A percentile compares a stretch with the other conserved stretches of the same genome.
Evolutionary conservation across 176 grass and related monocot genomes (phyloP).

Genomic region (Eremochloa ophiuroides): DNA sequence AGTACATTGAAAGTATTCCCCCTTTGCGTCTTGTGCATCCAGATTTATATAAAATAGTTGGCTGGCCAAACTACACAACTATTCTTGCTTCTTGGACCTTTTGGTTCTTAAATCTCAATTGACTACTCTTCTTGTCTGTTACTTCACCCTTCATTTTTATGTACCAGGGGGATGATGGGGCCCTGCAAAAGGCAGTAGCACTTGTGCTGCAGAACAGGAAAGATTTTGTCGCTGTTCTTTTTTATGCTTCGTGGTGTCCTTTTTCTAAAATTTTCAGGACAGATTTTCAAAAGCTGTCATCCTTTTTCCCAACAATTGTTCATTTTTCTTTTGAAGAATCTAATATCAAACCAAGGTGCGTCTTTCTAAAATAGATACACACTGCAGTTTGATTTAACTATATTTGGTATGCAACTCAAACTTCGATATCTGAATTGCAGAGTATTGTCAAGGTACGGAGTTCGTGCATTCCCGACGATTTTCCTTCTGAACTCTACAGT

Average conservation of each 20-base stretch:
- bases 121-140: background rate
- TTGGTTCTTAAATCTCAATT: background rate
- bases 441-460: slow-evolving; percentile 82
- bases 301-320: slow-evolving; percentile 54
- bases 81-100: background rate
- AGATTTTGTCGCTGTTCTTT: slow-evolving; percentile 70
- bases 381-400: background rate
- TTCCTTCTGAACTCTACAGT: slow-evolving; percentile 80
- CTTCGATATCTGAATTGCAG: slow-evolving; percentile 43
- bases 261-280: slow-evolving; percentile 80
- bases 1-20: slow-evolving; percentile 29
- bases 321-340: slow-evolving; percentile 96
- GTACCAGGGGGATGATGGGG: slow-evolving; percentile 58
- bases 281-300: slow-evolving; percentile 60
- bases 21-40: background rate
- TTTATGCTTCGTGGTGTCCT: slow-evolving; percentile 98
- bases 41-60: background rate
- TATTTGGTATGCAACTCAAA: background rate
- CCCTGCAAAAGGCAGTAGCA: slow-evolving; percentile 62
- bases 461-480: slow-evolving; percentile 72
- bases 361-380: slow-evolving; percentile 9
- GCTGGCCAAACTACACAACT: background rate
- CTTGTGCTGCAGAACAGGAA: slow-evolving; percentile 64
- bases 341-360: slow-evolving; percentile 70
- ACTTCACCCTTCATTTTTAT: slow-evolving; percentile 5